Conservation (phyloP, 2,329 filamentous ascomycete genomes). For the Penicillium psychrosexuale region DNA sequence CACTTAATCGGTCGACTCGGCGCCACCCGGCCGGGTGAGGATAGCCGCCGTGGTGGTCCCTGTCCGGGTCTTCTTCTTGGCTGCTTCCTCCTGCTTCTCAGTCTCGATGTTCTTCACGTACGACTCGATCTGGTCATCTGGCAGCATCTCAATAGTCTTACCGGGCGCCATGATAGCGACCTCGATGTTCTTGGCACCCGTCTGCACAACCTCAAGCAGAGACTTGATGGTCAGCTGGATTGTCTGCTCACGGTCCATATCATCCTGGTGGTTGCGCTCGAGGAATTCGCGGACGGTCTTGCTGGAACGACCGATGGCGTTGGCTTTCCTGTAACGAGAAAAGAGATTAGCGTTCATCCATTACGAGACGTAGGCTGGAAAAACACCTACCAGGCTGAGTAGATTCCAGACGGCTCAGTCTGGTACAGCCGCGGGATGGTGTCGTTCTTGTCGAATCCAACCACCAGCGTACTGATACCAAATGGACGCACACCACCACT, state of each 20-base stretch:
- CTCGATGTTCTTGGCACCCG: constrained; percentile 98
- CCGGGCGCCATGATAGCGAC: constrained; percentile 97
- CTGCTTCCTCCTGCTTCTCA: constrained; percentile 98
- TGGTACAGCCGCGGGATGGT: constrained; percentile 88
- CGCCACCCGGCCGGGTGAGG: constrained; percentile 58
- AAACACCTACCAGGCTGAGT: constrained; percentile 82
- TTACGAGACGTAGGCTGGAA: neutral
- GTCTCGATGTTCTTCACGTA: constrained; percentile 99
- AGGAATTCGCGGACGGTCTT: constrained; percentile 99
- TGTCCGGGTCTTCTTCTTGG: constrained; percentile 79
- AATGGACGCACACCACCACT: constrained; percentile 98
- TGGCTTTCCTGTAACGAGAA: constrained; percentile 75
- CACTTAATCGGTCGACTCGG: constrained; percentile 29
- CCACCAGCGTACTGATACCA: constrained; percentile 94
- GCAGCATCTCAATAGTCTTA: constrained; percentile 87
- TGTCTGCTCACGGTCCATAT: constrained; percentile 93
- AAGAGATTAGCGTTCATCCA: constrained; percentile 16
- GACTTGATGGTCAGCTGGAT: constrained; percentile 98
- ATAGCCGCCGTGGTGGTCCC: constrained; percentile 60
- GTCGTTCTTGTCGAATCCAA: constrained; percentile 96
- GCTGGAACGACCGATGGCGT: constrained; percentile 95
- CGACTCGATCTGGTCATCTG: constrained; percentile 90
- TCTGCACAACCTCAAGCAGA: constrained; percentile 94
- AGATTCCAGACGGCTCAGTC: constrained; percentile 99
- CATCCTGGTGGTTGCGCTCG: constrained; percentile 97